Conservation (phyloP, 163 green algal species). For the Scenedesmus sp. region DNA sequence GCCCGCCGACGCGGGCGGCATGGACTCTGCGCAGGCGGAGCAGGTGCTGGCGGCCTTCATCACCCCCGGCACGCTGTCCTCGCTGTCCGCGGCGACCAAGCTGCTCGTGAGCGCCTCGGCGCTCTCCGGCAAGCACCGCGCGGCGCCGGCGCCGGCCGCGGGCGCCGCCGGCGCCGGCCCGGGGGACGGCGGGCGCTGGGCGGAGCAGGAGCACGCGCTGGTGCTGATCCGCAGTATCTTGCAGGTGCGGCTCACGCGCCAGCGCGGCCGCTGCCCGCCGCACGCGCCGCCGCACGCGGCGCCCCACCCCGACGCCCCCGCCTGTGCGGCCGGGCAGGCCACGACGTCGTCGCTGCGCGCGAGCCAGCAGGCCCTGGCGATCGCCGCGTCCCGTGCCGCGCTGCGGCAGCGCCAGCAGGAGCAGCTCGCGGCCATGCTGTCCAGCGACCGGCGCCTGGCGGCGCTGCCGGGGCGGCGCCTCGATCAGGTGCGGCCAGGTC, state of each 20-base stretch:
- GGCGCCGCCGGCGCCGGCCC: slow-evolving; percentile 15
- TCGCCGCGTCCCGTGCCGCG: neutral
- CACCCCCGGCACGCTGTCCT: slow-evolving; percentile 17
- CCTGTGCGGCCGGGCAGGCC: no score
- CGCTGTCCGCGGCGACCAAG: slow-evolving; percentile 24
- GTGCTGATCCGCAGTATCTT: slow-evolving; percentile 25
- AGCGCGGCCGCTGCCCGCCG: no score
- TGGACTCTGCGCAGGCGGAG: no score
- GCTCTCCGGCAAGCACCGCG: slow-evolving; percentile 13
- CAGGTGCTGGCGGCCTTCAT: slow-evolving; percentile 15
- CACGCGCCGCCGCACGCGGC: no score
- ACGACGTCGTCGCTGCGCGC: neutral
- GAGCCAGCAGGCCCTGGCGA: slow-evolving; percentile 14
- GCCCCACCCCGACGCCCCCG: no score
- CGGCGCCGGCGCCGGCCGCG: neutral
- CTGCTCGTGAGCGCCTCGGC: slow-evolving; percentile 19
- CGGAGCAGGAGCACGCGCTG: slow-evolving; percentile 41
- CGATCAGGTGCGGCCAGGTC: no score
- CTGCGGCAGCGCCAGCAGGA: slow-evolving; percentile 31
- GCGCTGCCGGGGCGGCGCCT: neutral
- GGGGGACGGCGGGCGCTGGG: no score
- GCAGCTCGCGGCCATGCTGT: slow-evolving; percentile 15
- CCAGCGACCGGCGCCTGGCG: neutral
- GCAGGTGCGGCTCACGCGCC: slow-evolving; percentile 19
- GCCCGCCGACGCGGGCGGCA: no score